Base-by-base conservation (phyloP, 2,329 filamentous ascomycete species). In the Penicillium sp. region DNA sequence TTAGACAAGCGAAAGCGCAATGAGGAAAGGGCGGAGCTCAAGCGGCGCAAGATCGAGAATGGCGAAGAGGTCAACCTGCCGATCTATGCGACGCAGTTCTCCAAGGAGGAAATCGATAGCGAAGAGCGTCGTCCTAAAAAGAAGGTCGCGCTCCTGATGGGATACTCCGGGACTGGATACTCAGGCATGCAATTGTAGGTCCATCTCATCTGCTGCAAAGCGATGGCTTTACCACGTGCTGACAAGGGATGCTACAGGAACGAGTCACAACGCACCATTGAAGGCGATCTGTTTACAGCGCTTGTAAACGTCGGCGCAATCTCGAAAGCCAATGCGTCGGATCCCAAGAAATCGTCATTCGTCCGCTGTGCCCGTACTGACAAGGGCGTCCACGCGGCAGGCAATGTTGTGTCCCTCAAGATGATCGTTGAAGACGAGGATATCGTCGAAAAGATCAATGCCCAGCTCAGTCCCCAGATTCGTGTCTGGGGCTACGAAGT, bases 151-250 rank as follows among this genome's bases (percentile, higher is more conserved):
- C 90, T 99, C 28, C 76, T 97, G 77, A 85, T 99, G 61, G 93
- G 93, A 13, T 99, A 99, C 71, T 90, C 91, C 5, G 93, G 93
- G 41, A 95, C 89, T 9, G 93, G 93, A 13, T 99, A 99, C 77
- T 91, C 89, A 73, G 93, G 93, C 63, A 95, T 99, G 85, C 93
- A 99, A 74, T 87, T 99, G 72, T 76, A 60, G 45, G 69, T 44
- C 3, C 4, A n/a, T 48, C 33, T 16, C 4, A 18, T 35, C 31
- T 22, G 36, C 7, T 25, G 4, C 13, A 7, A 7, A 16, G 12
- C 11, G 16, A 12, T 52, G 11, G 2, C 1, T 4, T 25, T 7
- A 28, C 9, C 10, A 2, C n/a, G 22, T 46, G 59, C 27, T 47
- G 5, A 53, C 28, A 27, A 12, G n/a, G 2, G 27, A 5, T 29